These are phyloP conservation scores for Pyrenochaeta sp. DNA, from an alignment of 2,329 filamentous ascomycete species.

Conservation along the genomic window DNA sequence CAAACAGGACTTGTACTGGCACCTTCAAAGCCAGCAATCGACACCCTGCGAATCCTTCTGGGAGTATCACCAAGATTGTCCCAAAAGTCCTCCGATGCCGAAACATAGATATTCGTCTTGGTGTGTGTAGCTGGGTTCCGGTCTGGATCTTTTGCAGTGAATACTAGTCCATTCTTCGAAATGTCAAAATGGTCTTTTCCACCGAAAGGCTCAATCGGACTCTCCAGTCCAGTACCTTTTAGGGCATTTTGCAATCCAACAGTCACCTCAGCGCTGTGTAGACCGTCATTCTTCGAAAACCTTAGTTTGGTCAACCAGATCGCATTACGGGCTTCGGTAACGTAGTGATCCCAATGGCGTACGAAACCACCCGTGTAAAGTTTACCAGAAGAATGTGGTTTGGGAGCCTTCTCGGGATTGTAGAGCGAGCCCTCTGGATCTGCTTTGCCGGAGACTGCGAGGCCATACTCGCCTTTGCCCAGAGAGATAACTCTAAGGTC, in stretches of 20 bases:
- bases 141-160: slow-evolving; percentile 76
- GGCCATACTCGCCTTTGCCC: slow-evolving; percentile 46
- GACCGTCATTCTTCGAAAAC: slow-evolving; percentile 22
- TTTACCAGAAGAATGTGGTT: slow-evolving; percentile 69
- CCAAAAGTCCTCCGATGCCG: slow-evolving; percentile 66
- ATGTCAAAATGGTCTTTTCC: slow-evolving; percentile 83
- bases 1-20: slow-evolving; percentile 74
- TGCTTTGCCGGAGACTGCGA: slow-evolving; percentile 66
- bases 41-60: slow-evolving; percentile 59
- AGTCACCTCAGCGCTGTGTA: background rate
- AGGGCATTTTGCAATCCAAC: slow-evolving; percentile 69
- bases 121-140: slow-evolving; percentile 77
- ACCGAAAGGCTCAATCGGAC: slow-evolving; percentile 79
- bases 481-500: slow-evolving; percentile 57
- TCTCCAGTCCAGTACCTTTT: slow-evolving; percentile 65
- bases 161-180: slow-evolving; percentile 69
- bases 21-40: slow-evolving; percentile 67
- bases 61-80: slow-evolving; percentile 17
- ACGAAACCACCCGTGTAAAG: slow-evolving; percentile 80
- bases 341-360: slow-evolving; percentile 83
- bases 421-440: slow-evolving; percentile 73
- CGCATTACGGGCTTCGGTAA: slow-evolving; percentile 71
- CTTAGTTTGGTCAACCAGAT: slow-evolving; percentile 74
- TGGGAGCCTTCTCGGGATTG: slow-evolving; percentile 68
- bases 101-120: slow-evolving; percentile 80